These are phyloP conservation scores for Graphilbum ipis-grandicollis DNA, from an alignment of 2,329 filamentous ascomycete species.

Conservation along the genomic window DNA sequence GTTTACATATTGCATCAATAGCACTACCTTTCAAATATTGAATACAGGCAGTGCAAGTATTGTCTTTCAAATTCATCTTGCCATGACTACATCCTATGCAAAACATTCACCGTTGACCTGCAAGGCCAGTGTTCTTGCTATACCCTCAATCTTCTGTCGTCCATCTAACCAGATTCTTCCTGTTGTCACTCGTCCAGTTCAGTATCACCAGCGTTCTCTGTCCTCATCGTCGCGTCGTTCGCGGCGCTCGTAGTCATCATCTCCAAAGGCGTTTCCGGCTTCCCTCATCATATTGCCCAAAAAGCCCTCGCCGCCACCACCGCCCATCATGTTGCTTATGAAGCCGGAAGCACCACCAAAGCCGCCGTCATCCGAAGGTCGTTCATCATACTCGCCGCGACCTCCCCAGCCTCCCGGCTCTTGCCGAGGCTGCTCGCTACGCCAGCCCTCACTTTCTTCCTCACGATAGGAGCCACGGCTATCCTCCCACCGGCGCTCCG, in stretches of 20 bases:
- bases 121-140: too few relatives aligned
- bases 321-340: neutral
- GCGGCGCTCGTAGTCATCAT: slow-evolving; percentile 11
- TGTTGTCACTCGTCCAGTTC: too few relatives aligned
- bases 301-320: slow-evolving; percentile 1
- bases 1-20: too few relatives aligned
- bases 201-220: neutral
- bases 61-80: too few relatives aligned
- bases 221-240: slow-evolving; percentile 1
- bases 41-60: too few relatives aligned
- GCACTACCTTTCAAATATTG: too few relatives aligned
- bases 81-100: too few relatives aligned
- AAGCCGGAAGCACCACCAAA: neutral
- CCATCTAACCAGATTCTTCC: too few relatives aligned
- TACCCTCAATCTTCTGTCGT: too few relatives aligned
- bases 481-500: slow-evolving; percentile 8
- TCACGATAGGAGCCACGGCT: slow-evolving; percentile 14
- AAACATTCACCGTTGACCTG: too few relatives aligned
- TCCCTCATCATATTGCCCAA: slow-evolving; percentile 11
- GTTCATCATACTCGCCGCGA: neutral
- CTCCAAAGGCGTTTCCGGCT: slow-evolving; percentile 9
- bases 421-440: slow-evolving; percentile 6
- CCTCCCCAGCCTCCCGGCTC: slow-evolving; percentile 11
- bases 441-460: slow-evolving; percentile 13
- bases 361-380: neutral